Evolutionary conservation across 225 moss, liverwort and hornwort species (phyloP).

Genomic region (Straminergon stramineum): DNA sequence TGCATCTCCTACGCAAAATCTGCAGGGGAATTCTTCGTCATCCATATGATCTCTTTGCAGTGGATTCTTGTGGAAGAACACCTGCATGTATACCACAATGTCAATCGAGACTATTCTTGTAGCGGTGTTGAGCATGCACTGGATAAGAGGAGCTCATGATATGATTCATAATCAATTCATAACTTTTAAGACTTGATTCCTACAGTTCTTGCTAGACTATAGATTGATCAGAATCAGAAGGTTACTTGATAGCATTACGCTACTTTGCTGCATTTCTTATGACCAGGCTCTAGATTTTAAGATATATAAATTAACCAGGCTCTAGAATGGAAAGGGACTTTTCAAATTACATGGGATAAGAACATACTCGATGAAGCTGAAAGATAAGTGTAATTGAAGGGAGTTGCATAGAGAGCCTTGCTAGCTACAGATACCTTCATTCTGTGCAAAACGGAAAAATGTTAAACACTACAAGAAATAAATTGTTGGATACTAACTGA

Average conservation of each 20-base stretch:
- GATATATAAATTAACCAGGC: background rate
- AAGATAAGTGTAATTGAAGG: background rate
- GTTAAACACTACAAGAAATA: background rate
- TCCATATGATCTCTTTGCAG: background rate
- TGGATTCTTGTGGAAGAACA: background rate
- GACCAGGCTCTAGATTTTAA: background rate
- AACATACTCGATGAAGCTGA: background rate
- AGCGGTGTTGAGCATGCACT: background rate
- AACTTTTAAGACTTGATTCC: background rate
- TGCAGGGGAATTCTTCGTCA: background rate
- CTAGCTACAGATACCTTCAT: background rate
- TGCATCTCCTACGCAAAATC: background rate
- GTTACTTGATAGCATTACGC: no score
- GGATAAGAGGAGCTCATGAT: background rate
- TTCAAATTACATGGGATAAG: background rate
- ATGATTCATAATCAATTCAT: background rate
- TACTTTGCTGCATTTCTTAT: background rate
- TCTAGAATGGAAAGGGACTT: background rate
- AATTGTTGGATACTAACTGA: background rate
- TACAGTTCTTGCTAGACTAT: background rate
- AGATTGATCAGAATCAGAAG: background rate
- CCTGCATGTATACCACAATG: background rate
- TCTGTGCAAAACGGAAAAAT: background rate
- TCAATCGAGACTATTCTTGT: background rate
- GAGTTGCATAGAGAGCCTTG: background rate